These are phyloP conservation scores for Schizothecium vesticola DNA, from an alignment of 495 filamentous ascomycete species.

Conservation along the genomic window DNA sequence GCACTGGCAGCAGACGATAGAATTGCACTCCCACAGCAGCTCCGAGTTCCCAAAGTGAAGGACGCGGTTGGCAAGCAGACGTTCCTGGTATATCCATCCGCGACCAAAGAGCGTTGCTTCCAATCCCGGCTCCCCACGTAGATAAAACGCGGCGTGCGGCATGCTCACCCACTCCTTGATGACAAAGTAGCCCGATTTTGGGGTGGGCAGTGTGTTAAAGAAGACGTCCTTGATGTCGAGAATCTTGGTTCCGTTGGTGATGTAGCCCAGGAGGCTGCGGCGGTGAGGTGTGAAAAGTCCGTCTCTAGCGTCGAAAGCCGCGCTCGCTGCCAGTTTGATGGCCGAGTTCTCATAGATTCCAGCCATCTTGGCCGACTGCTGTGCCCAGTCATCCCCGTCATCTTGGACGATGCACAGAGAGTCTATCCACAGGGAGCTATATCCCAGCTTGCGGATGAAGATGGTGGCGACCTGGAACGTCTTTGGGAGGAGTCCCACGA, in stretches of 20 bases:
- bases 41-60: slow-evolving; percentile 16
- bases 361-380: slow-evolving; percentile 14
- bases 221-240: not conserved
- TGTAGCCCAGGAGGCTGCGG: not conserved
- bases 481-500: slow-evolving; percentile 9
- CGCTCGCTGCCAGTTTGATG: slow-evolving; percentile 20
- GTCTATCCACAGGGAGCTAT: slow-evolving; percentile 22
- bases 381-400: slow-evolving; percentile 5
- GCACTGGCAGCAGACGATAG: slow-evolving; percentile 9
- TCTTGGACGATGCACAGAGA: slow-evolving; percentile 11
- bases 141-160: not conserved
- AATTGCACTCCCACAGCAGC: slow-evolving; percentile 14
- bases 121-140: not conserved
- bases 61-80: slow-evolving; percentile 6
- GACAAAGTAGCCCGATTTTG: not conserved
- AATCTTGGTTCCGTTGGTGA: not conserved
- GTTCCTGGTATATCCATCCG: slow-evolving; percentile 20
- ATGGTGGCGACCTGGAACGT: slow-evolving; percentile 32
- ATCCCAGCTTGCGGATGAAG: slow-evolving; percentile 6
- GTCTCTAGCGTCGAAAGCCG: slow-evolving; percentile 2
- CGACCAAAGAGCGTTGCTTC: not conserved
- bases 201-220: not conserved
- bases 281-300: slow-evolving; percentile 3
- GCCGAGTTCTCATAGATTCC: slow-evolving; percentile 15
- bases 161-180: not conserved